Evolutionary conservation across 495 filamentous ascomycete species (phyloP).

Genomic region (Penicillium daleae): DNA sequence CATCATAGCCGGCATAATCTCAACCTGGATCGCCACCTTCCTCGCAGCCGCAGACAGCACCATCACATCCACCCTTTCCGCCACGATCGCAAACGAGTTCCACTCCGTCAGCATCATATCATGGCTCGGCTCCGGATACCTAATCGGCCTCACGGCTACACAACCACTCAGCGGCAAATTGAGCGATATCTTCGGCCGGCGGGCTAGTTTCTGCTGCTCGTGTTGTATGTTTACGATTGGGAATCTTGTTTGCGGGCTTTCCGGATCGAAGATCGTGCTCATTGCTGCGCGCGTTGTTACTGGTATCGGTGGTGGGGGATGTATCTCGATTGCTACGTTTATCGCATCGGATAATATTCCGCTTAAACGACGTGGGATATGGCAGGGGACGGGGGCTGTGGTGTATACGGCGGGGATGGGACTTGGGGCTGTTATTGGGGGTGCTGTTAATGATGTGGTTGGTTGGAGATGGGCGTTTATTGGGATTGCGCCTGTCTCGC

Average conservation of each 20-base stretch:
- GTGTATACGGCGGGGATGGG: conserved; percentile 22
- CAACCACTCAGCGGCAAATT: conserved; percentile 26
- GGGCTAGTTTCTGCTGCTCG: conserved; percentile 16
- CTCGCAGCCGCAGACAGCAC: conserved; percentile 25
- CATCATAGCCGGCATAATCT: conserved; percentile 15
- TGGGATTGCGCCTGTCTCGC: conserved; percentile 21
- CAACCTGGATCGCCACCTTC: conserved; percentile 24
- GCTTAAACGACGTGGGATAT: conserved; percentile 14
- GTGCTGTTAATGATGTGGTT: conserved; percentile 15
- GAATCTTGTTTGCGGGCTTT: conserved; percentile 19
- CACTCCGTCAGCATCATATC: conserved; percentile 20
- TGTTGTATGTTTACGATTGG: conserved; percentile 20
- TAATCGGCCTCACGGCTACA: conserved; percentile 23
- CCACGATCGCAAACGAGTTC: conserved; percentile 22
- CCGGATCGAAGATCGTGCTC: conserved; percentile 8
- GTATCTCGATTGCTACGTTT: conserved; percentile 23
- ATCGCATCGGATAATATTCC: conserved; percentile 24
- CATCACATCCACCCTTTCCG: conserved; percentile 22
- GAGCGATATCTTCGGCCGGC: conserved; percentile 26
- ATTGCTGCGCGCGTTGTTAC: conserved; percentile 19
- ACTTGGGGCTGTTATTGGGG: conserved; percentile 18
- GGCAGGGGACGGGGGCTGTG: conserved; percentile 20
- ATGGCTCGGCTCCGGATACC: conserved; percentile 25
- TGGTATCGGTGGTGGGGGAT: conserved; percentile 23
- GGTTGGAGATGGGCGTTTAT: conserved; percentile 27